A percentile compares a stretch with the other conserved stretches of the same genome.
Evolutionary conservation across 768 basidiomycete species (phyloP).

Genomic region (Xerocomellus dryophilus): DNA sequence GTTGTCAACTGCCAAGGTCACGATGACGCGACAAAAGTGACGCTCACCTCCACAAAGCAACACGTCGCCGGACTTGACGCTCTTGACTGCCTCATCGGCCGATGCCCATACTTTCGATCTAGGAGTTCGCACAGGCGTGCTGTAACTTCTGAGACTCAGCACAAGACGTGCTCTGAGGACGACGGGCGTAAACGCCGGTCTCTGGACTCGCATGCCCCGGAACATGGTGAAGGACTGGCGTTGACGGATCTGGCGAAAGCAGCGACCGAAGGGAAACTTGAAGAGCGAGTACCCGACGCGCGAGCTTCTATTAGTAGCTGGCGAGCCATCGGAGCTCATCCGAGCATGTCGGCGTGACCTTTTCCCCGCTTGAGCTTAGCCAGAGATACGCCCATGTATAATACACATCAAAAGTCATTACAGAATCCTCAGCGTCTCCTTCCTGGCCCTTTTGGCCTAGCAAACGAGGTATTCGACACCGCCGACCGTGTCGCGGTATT

Average conservation of each 20-base stretch:
- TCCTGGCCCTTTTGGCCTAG: constrained; percentile 66
- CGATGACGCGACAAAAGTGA: not conserved
- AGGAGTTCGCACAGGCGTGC: constrained; percentile 24
- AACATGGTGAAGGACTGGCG: constrained; percentile 21
- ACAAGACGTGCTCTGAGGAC: constrained; percentile 18
- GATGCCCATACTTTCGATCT: constrained; percentile 74
- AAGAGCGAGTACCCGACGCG: not conserved
- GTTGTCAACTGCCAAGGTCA: not conserved
- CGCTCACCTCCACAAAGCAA: constrained; percentile 77
- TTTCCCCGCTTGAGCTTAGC: not conserved
- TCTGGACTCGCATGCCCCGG: constrained; percentile 10
- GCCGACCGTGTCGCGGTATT: constrained; percentile 15
- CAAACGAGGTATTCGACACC: constrained; percentile 49
- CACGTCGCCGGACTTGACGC: constrained; percentile 75
- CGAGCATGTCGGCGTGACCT: constrained; percentile 4
- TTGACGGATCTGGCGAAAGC: not conserved
- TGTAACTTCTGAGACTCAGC: constrained; percentile 24
- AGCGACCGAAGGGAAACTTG: not conserved
- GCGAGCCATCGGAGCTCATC: constrained; percentile 25
- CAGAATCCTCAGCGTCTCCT: constrained; percentile 41
- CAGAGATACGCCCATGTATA: no score
- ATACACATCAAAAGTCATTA: not conserved
- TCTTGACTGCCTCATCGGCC: constrained; percentile 79
- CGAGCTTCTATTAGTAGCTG: not conserved
- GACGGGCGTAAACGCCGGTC: constrained; percentile 14